Conservation (phyloP, 805 yeast species). For the Ogataea angusta region DNA sequence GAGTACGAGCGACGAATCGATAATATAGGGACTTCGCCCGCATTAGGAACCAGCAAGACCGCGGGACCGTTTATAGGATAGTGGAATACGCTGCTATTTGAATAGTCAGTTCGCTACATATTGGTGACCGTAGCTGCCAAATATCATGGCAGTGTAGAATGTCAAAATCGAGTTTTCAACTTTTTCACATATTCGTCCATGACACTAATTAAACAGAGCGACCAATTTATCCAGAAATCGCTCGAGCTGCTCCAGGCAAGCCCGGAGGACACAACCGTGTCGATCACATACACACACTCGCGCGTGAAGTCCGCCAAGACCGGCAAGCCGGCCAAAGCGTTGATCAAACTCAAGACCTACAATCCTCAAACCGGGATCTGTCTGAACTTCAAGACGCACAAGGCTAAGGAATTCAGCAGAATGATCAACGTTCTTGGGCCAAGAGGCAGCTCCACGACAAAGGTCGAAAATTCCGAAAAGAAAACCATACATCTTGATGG, state of each 20-base stretch:
- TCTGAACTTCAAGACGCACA: conserved; percentile 54
- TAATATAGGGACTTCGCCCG: conserved; percentile 10
- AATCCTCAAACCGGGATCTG: conserved; percentile 65
- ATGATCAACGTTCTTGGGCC: conserved; percentile 74
- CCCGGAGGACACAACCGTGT: conserved; percentile 30
- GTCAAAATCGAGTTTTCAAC: background rate
- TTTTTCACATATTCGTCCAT: conserved; percentile 1
- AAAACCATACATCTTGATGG: conserved; percentile 27
- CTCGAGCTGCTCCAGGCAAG: conserved; percentile 27
- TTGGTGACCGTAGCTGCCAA: background rate
- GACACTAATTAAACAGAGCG: conserved; percentile 19
- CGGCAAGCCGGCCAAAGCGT: conserved; percentile 19
- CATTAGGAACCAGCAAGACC: conserved; percentile 6
- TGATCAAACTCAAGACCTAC: conserved; percentile 55
- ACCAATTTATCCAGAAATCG: conserved; percentile 30
- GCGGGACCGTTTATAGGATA: background rate
- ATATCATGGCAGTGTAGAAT: background rate
- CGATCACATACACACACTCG: conserved; percentile 34
- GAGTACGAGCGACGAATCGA: conserved; percentile 21
- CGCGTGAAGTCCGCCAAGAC: conserved; percentile 15
- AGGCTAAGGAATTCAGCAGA: conserved; percentile 71
- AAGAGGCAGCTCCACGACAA: conserved; percentile 40
- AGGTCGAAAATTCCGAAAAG: conserved; percentile 13
- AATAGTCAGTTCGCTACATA: too few relatives aligned
- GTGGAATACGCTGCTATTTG: background rate